Evolutionary conservation across 2,329 filamentous ascomycete genomes (phyloP).

Genomic region (Apiospora phragmitis): DNA sequence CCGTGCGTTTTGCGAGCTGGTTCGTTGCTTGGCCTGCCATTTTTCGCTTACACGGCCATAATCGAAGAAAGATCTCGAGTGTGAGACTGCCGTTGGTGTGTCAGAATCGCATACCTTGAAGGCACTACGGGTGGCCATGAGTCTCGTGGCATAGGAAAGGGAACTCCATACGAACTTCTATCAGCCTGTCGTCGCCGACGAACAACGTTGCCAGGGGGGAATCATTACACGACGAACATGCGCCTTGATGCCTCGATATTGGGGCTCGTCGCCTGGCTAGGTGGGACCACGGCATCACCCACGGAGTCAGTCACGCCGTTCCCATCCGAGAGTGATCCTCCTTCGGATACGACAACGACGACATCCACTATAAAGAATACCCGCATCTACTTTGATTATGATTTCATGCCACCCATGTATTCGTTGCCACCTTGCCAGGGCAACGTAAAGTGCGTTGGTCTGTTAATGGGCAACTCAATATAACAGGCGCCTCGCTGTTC

Average conservation of each 20-base stretch:
- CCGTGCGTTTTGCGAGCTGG: neutral
- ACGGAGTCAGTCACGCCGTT: no score
- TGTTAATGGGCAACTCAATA: no score
- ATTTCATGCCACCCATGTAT: no score
- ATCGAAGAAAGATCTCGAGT: neutral
- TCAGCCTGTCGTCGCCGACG: neutral
- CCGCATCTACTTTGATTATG: no score
- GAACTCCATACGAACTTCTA: neutral
- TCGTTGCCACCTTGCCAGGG: no score
- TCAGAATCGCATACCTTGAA: neutral
- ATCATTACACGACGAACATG: slow-evolving; percentile 3
- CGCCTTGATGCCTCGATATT: slow-evolving; percentile 9
- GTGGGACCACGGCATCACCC: neutral
- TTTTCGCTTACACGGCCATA: neutral
- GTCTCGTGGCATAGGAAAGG: neutral
- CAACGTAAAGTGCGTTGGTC: no score
- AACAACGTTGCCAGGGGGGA: neutral
- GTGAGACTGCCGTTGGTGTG: neutral
- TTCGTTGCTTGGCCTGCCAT: neutral
- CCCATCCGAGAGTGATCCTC: neutral
- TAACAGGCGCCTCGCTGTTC: no score
- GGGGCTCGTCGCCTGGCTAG: slow-evolving; percentile 7
- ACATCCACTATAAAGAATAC: no score
- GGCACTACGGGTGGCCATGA: neutral
- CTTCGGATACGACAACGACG: no score